Base-by-base conservation (phyloP, 2,329 filamentous ascomycete genomes). In the Chalara sp. region DNA sequence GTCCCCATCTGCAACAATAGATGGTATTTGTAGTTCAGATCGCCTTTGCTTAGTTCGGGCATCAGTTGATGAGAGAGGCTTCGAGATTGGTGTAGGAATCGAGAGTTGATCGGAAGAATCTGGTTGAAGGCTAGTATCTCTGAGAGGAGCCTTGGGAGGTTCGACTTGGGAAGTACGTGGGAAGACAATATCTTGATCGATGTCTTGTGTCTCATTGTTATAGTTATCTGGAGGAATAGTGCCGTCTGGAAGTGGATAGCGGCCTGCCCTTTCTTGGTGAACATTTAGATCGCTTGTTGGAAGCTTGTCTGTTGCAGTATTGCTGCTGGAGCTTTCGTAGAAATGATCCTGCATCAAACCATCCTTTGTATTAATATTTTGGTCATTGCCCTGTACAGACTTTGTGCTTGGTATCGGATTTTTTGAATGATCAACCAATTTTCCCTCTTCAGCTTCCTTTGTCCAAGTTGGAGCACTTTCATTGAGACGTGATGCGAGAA, bases 401-500 rank as follows among this genome's bases (percentile, higher is more conserved):
- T 58, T 55, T 61, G 51, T 58, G n/a, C 52, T 58, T 7, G 63
- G 58, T 51, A 60, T 55, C 8, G 58, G 3, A 21, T 21, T 21
- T 21, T 21, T 21, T 49, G 65, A 55, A 46, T 46, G 46, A 13
- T 53, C 45, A 32, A 57, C 51, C 13, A 33, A 28, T 30, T 44
- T 44, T 33, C 46, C 48, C 6, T 52, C 55, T 21, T 30, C 43
- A 31, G 48, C 53, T 33, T 64, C 60, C 21, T 56, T 53, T 8
- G 60, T 53, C 61, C 62, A 65, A 51, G 55, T 45, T n/a, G 60
- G 62, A 37, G 58, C 51, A 50, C 47, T 57, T 58, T 82, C 80
- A 57, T 78, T 76, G 61, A 84, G 73, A 47, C 79, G 72, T 55
- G 75, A 73, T 11, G 76, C 76, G 47, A 86, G 71, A 47, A 77